A percentile compares a stretch with the other conserved stretches of the same genome.
These are phyloP conservation scores for Umbilicus rupestris DNA, from an alignment of 164 flowering plant species.

Conservation along the genomic window DNA sequence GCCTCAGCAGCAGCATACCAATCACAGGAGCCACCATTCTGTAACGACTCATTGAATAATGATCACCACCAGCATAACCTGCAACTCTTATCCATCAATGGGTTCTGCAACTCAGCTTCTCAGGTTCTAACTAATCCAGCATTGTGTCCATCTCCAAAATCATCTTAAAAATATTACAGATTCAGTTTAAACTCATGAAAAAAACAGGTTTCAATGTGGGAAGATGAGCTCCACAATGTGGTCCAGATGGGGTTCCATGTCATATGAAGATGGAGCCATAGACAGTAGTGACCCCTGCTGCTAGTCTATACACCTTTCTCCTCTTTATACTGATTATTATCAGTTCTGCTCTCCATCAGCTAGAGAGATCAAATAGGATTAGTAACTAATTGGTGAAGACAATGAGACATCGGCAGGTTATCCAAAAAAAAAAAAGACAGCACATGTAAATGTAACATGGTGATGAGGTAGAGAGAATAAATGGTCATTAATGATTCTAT, in stretches of 20 bases:
- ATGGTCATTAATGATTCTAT: neutral
- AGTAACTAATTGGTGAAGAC: neutral
- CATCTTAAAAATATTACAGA: neutral
- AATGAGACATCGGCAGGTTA: neutral
- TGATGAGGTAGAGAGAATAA: neutral
- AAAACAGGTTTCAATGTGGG: conserved; percentile 39
- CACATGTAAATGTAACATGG: conserved; percentile 28
- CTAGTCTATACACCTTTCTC: conserved; percentile 9
- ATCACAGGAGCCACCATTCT: conserved; percentile 27
- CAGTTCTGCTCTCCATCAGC: neutral
- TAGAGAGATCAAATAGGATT: neutral
- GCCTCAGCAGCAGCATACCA: conserved; percentile 34
- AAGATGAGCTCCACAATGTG: conserved; percentile 74
- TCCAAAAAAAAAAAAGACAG: conserved; percentile 6
- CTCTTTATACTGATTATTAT: conserved; percentile 14
- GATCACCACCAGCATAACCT: conserved; percentile 24
- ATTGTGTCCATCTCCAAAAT: neutral
- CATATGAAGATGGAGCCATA: conserved; percentile 57
- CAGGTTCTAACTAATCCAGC: conserved; percentile 26
- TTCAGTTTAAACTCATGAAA: too few relatives aligned
- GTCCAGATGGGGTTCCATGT: conserved; percentile 76
- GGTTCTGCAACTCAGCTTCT: conserved; percentile 31
- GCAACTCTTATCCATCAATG: conserved; percentile 39
- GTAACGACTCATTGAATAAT: conserved; percentile 27
- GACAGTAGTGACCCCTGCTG: conserved; percentile 9